Evolutionary conservation across 2,329 filamentous ascomycete genomes (phyloP), one percentile per base, ranked within the genome.

Genomic region (Lachnellula hyalina): DNA sequence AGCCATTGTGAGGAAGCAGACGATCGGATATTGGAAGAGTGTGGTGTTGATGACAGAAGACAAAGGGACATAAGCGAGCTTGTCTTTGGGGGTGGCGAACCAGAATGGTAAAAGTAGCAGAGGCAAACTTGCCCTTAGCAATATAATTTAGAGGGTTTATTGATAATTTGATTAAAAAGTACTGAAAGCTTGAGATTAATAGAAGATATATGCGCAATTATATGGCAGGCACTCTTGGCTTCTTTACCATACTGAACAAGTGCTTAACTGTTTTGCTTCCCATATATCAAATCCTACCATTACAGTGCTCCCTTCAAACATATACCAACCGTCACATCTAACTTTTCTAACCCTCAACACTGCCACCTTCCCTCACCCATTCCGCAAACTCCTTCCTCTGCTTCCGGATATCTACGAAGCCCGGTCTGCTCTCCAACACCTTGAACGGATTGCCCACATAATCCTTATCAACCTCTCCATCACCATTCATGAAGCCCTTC

Each of bases 371-470:
- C 66, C 79, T 78, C 35, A 84, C 80, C 90, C 89, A 95, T 59
- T 85, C 79, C 15, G 83, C 80, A 75, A 96, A 96, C 56, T 92
- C 88, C 68, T 79, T 84, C 67, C 88, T 81, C 73, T 91, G 80
- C 70, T 84, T 87, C 71, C 90, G 85, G 60, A 97, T 89, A 74
- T 99, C 90, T 74, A 90, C 81, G 67, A 97, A 99, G 1, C 90
- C 86, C 47, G 85, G 83, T 62, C 94, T 77, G 56, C 89, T 86
- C 73, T 97, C 93, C 57, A 96, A 72, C 46, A 82, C 78, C 49
- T 76, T 78, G 71, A 92, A 97, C 5, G 92, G 90, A 68, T 95
- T 96, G 15, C 87, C 87, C 12, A 81, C 74, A 60, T 79, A 87
- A 58, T 85, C 83, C 69, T 82, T 85, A 67, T 90, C 84, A 36